Conservation (phyloP, 1,284 basidiomycete species). For the Ganoderma multipileum region DNA sequence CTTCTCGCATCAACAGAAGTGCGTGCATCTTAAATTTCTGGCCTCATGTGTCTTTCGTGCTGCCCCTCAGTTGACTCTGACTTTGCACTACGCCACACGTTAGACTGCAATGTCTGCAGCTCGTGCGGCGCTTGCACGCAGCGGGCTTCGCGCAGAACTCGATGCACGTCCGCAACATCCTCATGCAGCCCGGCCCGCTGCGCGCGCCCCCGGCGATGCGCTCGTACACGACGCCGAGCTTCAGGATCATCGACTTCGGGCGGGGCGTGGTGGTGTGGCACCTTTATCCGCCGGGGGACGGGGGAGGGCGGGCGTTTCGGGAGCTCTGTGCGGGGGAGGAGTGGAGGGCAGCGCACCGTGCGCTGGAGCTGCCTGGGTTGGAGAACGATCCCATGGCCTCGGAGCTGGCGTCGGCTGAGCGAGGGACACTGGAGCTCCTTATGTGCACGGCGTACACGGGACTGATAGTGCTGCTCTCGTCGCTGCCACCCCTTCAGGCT, state of each 20-base stretch:
- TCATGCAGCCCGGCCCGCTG: conserved; percentile 53
- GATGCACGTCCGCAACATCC: conserved; percentile 49
- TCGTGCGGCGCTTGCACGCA: conserved; percentile 48
- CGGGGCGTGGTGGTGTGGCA: conserved; percentile 13
- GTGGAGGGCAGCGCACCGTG: too few relatives aligned
- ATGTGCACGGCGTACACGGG: too few relatives aligned
- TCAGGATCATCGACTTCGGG: conserved; percentile 61
- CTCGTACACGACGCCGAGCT: conserved; percentile 42
- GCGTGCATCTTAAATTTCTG: not conserved
- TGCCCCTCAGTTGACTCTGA: not conserved
- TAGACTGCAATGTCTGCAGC: conserved; percentile 45
- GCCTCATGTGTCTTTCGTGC: not conserved
- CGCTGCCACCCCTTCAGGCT: too few relatives aligned
- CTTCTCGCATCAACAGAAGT: not conserved
- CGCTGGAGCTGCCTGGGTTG: too few relatives aligned
- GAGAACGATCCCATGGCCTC: too few relatives aligned
- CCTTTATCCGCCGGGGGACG: too few relatives aligned
- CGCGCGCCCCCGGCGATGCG: conserved; percentile 32
- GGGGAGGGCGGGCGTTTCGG: too few relatives aligned
- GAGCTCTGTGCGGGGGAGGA: too few relatives aligned
- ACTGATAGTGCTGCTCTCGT: too few relatives aligned
- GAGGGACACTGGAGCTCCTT: too few relatives aligned
- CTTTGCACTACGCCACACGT: not conserved
- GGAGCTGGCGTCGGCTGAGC: too few relatives aligned
- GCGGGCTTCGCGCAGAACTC: conserved; percentile 51